These are phyloP conservation scores for Saitozyma sp. DNA, from an alignment of 768 basidiomycete genomes.

Conservation along the genomic window DNA sequence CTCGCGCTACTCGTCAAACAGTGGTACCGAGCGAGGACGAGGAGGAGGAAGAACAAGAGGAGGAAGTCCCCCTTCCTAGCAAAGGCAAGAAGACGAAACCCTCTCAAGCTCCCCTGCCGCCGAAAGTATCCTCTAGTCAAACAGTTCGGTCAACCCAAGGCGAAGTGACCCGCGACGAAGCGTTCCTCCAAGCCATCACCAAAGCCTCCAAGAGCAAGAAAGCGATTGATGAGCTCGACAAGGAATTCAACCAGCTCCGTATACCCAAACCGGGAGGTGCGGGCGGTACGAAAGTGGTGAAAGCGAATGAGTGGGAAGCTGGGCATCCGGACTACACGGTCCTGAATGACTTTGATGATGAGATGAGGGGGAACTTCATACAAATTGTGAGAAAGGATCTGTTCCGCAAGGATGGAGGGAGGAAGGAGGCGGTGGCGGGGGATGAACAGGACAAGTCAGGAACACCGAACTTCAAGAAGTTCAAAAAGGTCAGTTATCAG, in stretches of 20 bases:
- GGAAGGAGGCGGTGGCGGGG: constrained; percentile 7
- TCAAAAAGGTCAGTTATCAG: constrained; percentile 46
- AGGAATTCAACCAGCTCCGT: constrained; percentile 48
- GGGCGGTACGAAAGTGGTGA: constrained; percentile 10
- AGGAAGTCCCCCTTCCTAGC: constrained; percentile 5
- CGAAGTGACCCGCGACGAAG: constrained; percentile 32
- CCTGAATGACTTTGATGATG: constrained; percentile 44
- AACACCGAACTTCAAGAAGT: constrained; percentile 51
- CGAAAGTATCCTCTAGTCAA: too few species aligned
- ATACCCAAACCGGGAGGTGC: constrained; percentile 33
- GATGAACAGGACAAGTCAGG: constrained; percentile 13
- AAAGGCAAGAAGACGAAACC: background rate
- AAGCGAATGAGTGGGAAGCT: constrained; percentile 11
- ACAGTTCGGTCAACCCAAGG: background rate
- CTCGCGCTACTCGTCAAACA: background rate
- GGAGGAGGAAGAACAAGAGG: constrained; percentile 16
- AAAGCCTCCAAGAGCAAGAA: constrained; percentile 42
- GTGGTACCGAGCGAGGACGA: constrained; percentile 5
- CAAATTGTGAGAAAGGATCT: constrained; percentile 47
- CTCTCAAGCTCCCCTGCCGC: background rate
- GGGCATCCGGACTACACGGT: constrained; percentile 36
- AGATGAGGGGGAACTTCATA: constrained; percentile 50
- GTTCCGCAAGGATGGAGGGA: constrained; percentile 45
- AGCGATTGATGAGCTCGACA: constrained; percentile 47
- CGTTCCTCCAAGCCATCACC: constrained; percentile 43